These are phyloP conservation scores for Deinandra increscens DNA, from an alignment of 129 eudicot species.

Conservation along the genomic window DNA sequence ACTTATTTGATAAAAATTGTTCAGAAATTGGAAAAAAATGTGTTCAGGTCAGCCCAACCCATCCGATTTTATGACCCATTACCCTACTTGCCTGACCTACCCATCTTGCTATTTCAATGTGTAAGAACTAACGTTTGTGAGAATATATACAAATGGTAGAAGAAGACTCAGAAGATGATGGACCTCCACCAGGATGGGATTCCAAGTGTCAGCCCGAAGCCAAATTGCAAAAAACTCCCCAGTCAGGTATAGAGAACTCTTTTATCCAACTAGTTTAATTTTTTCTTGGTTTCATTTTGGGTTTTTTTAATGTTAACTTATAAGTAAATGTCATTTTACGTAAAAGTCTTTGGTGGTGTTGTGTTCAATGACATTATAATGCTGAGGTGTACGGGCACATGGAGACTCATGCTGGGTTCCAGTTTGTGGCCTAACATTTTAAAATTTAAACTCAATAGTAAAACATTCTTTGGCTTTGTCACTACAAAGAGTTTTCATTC, in stretches of 20 bases:
- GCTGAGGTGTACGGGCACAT: constrained; percentile 3
- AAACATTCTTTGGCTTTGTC: neutral
- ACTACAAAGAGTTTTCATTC: neutral
- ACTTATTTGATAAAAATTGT: neutral
- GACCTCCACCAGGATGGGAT: constrained; percentile 53
- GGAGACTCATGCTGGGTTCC: constrained; percentile 12
- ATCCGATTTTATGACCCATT: neutral
- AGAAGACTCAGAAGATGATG: constrained; percentile 36
- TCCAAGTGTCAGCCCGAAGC: constrained; percentile 23
- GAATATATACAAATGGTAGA: constrained; percentile 31
- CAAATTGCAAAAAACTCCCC: constrained; percentile 12
- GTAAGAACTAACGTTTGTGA: constrained; percentile 8
- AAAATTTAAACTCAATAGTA: neutral
- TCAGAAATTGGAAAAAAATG: neutral
- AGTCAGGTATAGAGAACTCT: constrained; percentile 4
- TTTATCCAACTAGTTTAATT: neutral
- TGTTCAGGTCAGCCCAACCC: constrained; percentile 1
- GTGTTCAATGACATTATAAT: neutral
- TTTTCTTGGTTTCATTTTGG: neutral
- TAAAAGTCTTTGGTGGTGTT: neutral
- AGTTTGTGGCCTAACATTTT: too few species aligned
- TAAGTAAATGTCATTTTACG: neutral
- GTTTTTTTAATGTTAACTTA: neutral
- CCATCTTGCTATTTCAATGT: constrained; percentile 4
- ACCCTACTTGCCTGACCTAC: neutral